These are phyloP conservation scores for Yamadazyma kitorensis DNA, from an alignment of 805 yeast genomes.

Conservation along the genomic window DNA sequence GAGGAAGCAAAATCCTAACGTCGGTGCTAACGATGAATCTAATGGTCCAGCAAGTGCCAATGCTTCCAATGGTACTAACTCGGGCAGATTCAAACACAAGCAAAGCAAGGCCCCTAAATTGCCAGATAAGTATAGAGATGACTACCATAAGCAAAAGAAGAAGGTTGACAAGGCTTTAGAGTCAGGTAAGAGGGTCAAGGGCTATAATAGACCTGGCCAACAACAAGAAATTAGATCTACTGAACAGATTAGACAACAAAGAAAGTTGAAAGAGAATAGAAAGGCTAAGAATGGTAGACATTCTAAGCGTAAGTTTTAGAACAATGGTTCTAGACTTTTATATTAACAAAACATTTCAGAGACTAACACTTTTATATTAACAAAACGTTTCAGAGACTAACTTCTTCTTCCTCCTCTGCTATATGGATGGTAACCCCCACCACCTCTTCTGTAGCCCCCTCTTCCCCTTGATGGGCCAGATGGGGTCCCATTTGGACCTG, in stretches of 20 bases:
- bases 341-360: too few species aligned
- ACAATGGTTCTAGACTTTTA: too few species aligned
- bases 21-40: slow-evolving; percentile 3
- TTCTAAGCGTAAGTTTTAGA: too few species aligned
- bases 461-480: slow-evolving; percentile 21
- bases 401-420: slow-evolving; percentile 37
- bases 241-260: slow-evolving; percentile 74
- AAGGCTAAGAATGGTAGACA: slow-evolving; percentile 88
- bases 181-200: slow-evolving; percentile 70
- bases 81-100: slow-evolving; percentile 65
- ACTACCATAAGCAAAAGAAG: slow-evolving; percentile 76
- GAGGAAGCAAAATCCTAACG: slow-evolving; percentile 53
- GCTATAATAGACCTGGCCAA: slow-evolving; percentile 49
- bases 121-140: slow-evolving; percentile 90
- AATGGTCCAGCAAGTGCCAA: neutral
- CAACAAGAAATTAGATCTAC: slow-evolving; percentile 61
- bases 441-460: slow-evolving; percentile 28
- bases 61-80: slow-evolving; percentile 21
- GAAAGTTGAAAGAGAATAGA: slow-evolving; percentile 67
- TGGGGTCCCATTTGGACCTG: slow-evolving; percentile 24
- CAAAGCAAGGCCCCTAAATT: slow-evolving; percentile 75
- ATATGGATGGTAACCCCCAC: slow-evolving; percentile 45
- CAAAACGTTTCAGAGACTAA: too few species aligned
- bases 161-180: slow-evolving; percentile 79
- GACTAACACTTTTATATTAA: too few species aligned